Conservation (phyloP, 257 asterid genomes). For the Oldenlandia corymbosa region DNA sequence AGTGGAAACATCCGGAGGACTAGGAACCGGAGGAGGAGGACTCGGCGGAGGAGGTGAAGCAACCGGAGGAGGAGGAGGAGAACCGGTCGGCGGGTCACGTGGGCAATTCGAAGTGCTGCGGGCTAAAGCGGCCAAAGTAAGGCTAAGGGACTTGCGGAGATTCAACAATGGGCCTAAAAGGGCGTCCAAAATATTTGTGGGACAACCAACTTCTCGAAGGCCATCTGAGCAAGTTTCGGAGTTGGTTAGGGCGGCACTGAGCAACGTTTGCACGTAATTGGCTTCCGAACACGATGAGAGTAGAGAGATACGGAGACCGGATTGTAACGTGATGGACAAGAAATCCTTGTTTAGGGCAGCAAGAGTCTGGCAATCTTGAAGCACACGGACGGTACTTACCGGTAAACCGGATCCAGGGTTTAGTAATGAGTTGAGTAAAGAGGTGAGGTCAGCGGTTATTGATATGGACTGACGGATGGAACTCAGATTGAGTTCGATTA, state of each 20-base stretch:
- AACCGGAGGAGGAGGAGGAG: no score
- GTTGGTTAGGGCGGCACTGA: slow-evolving; percentile 66
- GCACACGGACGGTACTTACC: slow-evolving; percentile 33
- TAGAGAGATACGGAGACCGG: background rate
- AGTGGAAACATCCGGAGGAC: no score
- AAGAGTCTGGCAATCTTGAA: slow-evolving; percentile 51
- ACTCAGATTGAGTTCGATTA: slow-evolving; percentile 39
- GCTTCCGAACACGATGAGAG: slow-evolving; percentile 26
- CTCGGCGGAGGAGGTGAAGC: no score
- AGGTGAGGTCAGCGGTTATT: slow-evolving; percentile 26
- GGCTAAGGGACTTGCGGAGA: slow-evolving; percentile 45
- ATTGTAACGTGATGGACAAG: slow-evolving; percentile 16
- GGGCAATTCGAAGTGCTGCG: no score
- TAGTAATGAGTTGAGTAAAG: slow-evolving; percentile 27
- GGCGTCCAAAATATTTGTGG: slow-evolving; percentile 30
- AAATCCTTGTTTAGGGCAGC: slow-evolving; percentile 45
- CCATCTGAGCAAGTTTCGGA: slow-evolving; percentile 62
- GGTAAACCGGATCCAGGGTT: slow-evolving; percentile 4
- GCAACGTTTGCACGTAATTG: slow-evolving; percentile 47
- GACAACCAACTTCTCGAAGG: slow-evolving; percentile 32
- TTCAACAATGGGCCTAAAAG: slow-evolving; percentile 40
- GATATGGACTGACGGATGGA: slow-evolving; percentile 47
- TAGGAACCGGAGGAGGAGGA: no score
- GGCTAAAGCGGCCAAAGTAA: slow-evolving; percentile 51
- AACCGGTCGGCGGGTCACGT: no score